These are phyloP conservation scores for Paramarasmius palmivorus DNA, from an alignment of 1,284 basidiomycete genomes.

Conservation along the genomic window DNA sequence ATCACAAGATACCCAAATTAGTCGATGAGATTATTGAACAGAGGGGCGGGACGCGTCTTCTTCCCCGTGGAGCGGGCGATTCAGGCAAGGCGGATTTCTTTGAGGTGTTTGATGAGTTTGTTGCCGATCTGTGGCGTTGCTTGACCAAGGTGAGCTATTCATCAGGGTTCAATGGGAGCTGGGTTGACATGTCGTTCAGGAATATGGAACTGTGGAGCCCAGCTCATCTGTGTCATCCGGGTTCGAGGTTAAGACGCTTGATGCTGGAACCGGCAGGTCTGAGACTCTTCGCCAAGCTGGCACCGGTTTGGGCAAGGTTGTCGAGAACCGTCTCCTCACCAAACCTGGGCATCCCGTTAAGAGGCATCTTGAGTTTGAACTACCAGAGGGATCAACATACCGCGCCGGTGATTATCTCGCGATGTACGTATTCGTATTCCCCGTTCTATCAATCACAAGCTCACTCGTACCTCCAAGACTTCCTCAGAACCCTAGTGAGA, in stretches of 20 bases:
- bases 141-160: constrained; percentile 30
- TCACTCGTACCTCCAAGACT: constrained; percentile 25
- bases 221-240: constrained; percentile 20
- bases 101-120: constrained; percentile 47
- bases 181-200: constrained; percentile 8
- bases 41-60: constrained; percentile 40
- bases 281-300: constrained; percentile 39
- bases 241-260: constrained; percentile 35
- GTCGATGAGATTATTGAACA: constrained; percentile 40
- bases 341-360: constrained; percentile 39
- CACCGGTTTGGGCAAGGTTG: constrained; percentile 38
- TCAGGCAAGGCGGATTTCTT: constrained; percentile 45
- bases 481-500: constrained; percentile 39
- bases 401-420: constrained; percentile 51
- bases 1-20: constrained; percentile 47
- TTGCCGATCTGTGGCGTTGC: constrained; percentile 39
- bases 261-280: constrained; percentile 35
- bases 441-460: neutral
- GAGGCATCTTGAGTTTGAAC: constrained; percentile 45
- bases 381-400: constrained; percentile 41
- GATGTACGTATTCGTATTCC: constrained; percentile 31
- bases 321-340: constrained; percentile 41
- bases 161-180: no score
- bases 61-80: constrained; percentile 43
- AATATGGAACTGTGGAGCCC: constrained; percentile 28